A percentile compares a stretch with the other conserved stretches of the same genome.
phyloP scores from a whole-genome alignment of 2,329 filamentous ascomycete genomes.

The Ascochyta fabae region DNA sequence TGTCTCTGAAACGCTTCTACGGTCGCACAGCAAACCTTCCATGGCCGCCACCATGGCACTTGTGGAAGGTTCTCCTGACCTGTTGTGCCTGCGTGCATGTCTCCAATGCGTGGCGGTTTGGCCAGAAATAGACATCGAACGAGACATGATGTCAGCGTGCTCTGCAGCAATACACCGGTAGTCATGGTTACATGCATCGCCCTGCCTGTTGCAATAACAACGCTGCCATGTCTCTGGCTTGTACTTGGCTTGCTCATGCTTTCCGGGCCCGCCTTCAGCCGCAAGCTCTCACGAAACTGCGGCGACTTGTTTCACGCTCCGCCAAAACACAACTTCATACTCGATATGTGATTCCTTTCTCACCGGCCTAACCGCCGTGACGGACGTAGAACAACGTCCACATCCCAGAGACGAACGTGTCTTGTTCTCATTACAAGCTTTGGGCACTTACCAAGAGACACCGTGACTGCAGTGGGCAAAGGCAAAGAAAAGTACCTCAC shows the following conservation, averaged over 20 bases:
- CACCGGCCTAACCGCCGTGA: too few relatives aligned
- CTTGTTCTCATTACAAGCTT: background rate
- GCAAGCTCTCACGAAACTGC: conserved; percentile 6
- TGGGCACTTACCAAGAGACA: background rate
- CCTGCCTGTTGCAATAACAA: background rate
- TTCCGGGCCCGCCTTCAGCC: conserved; percentile 2
- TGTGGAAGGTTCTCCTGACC: conserved; percentile 11
- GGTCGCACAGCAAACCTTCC: conserved; percentile 17
- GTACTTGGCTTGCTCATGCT: conserved; percentile 4
- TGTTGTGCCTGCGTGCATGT: background rate
- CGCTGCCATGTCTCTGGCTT: background rate
- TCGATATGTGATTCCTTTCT: background rate
- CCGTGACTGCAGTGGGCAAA: background rate
- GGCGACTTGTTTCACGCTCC: conserved; percentile 10
- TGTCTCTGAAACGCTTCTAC: conserved; percentile 37
- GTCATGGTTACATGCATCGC: conserved; percentile 7
- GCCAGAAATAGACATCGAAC: background rate
- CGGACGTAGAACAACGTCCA: background rate
- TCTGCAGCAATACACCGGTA: background rate
- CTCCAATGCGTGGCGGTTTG: conserved; percentile 2
- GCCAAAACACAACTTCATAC: background rate
- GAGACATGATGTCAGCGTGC: background rate
- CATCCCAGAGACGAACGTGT: background rate
- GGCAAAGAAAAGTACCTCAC: background rate
- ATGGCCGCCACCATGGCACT: conserved; percentile 9